phyloP scores from a whole-genome alignment of 1,139 yeast species.

The Kodamaea plutei region DNA sequence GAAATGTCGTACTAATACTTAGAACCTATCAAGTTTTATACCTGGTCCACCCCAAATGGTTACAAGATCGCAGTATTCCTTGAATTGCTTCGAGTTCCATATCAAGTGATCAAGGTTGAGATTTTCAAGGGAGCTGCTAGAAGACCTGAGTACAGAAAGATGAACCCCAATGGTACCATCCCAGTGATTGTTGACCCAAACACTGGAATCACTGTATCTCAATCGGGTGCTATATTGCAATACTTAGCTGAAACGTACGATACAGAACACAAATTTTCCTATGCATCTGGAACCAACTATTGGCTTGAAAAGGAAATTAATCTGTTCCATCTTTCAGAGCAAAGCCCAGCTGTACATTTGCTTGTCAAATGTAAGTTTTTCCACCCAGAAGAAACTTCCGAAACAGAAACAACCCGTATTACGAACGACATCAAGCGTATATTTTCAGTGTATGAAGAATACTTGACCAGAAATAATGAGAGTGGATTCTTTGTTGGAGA shows the following conservation, averaged over 20 bases:
- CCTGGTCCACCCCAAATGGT: conserved; percentile 54
- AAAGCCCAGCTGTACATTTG: conserved; percentile 62
- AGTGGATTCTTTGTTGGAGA: conserved; percentile 51
- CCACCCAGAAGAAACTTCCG: conserved; percentile 43
- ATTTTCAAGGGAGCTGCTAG: conserved; percentile 42
- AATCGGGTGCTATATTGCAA: conserved; percentile 55
- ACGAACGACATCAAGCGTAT: conserved; percentile 47
- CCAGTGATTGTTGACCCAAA: conserved; percentile 50
- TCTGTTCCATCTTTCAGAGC: conserved; percentile 55
- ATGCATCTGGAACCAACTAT: conserved; percentile 42
- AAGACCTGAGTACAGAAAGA: conserved; percentile 48
- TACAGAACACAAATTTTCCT: conserved; percentile 45
- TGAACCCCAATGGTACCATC: conserved; percentile 60
- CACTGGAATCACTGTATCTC: conserved; percentile 43
- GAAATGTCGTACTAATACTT: neutral
- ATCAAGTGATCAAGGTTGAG: conserved; percentile 40
- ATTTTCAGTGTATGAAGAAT: conserved; percentile 48
- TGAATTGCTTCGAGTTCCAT: conserved; percentile 46
- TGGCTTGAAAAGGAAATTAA: conserved; percentile 50
- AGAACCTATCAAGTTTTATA: conserved; percentile 20
- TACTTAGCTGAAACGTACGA: conserved; percentile 58
- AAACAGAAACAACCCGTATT: conserved; percentile 51
- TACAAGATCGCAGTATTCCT: conserved; percentile 45
- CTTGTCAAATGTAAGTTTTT: conserved; percentile 40
- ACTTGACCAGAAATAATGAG: conserved; percentile 30